Evolutionary conservation across 768 basidiomycete genomes (phyloP), one percentile per base, ranked within the genome.

Genomic region (Hemileccinum impolitum): DNA sequence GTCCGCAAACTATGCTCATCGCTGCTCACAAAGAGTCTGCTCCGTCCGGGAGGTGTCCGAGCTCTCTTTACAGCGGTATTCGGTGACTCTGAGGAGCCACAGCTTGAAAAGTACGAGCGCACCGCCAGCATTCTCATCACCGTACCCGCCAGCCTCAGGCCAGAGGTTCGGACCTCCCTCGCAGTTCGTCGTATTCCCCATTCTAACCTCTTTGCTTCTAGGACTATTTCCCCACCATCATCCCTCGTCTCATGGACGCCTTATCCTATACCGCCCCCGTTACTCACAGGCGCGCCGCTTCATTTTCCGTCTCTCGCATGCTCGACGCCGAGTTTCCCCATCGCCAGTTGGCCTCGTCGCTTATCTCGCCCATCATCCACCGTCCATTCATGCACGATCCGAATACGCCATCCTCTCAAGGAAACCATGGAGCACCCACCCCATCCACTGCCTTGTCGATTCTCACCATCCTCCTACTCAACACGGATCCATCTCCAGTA

Each of bases 401-500:
- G 23, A 23, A 23, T 8, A 10, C 23, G 34, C 47, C 46, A 42
- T 6, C 19, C 6, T 26, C 35, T 25, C 21, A 39, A 18, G 36
- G 9, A 13, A 52, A 48, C 43, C 36, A 41, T 35, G 26, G 45
- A 18, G 43, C 34, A 6, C 48, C 65, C 30, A 46, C 66, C 4
- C 70, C 80, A 5, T 63, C 67, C 17, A 64, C 64, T 13, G 73
- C 80, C 3, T 63, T 89, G n/a, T 68, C 70, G 6, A 74, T 67
- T 5, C 64, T 92, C 17, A 70, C 76, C 43, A 71, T 72, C 1
- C 69, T 94, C 23, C 67, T 90, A 3, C 75, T 82, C 6, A 88
- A 93, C 55, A 80, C 84, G 6, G 90, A 94, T 54, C 90, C 91
- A 6, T 85, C 88, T 4, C 87, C 90, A 0, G 64, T 69, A 3